phyloP scores from a whole-genome alignment of 768 basidiomycete species.

The Tylopilus subfusipes region DNA sequence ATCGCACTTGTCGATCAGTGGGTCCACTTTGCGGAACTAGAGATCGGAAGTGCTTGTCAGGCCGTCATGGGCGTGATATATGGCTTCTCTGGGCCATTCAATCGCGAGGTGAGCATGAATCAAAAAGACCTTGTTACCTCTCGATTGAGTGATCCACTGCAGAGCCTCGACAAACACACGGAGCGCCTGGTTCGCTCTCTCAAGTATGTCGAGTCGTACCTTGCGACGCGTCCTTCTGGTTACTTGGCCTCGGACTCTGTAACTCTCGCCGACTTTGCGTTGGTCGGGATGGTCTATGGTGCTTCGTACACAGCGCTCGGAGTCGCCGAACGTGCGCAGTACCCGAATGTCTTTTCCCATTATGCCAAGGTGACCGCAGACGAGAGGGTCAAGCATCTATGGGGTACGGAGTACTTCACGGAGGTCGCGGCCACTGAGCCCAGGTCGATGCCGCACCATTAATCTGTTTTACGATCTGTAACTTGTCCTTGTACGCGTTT shows the following conservation, averaged over 20 bases:
- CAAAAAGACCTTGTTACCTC: neutral
- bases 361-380: slow-evolving; percentile 17
- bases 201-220: slow-evolving; percentile 11
- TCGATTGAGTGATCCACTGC: no score
- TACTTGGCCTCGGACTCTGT: slow-evolving; percentile 14
- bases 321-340: slow-evolving; percentile 11
- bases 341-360: slow-evolving; percentile 9
- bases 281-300: neutral
- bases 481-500: no score
- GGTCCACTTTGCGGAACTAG: slow-evolving; percentile 19
- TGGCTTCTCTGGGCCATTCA: neutral
- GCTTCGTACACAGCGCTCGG: slow-evolving; percentile 1
- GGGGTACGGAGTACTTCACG: slow-evolving; percentile 6
- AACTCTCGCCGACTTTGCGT: slow-evolving; percentile 18
- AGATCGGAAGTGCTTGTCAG: neutral
- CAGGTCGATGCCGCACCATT: neutral
- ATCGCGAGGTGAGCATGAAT: slow-evolving; percentile 5
- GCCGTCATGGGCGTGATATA: neutral
- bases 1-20: slow-evolving; percentile 18
- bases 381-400: slow-evolving; percentile 8
- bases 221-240: slow-evolving; percentile 8
- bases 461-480: neutral
- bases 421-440: slow-evolving; percentile 4
- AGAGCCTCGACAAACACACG: neutral
- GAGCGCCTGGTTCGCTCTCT: slow-evolving; percentile 9